Evolutionary conservation across 208 protist species (phyloP), one percentile per base, ranked within the genome.

Genomic region (Hexamita inflata): DNA sequence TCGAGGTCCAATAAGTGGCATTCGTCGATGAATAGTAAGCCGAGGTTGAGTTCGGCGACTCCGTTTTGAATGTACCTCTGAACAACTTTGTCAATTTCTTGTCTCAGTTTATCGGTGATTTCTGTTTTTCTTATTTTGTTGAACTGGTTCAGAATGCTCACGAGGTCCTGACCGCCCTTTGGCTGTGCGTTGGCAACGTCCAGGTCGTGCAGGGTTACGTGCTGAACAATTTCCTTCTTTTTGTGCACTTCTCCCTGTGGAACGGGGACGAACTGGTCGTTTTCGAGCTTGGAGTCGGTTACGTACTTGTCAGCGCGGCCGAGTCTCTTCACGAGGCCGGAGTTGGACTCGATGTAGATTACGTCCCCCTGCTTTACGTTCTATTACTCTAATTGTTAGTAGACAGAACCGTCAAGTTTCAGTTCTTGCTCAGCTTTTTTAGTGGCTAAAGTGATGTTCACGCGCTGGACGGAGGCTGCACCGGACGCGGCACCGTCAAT

Each of bases 1-100:
- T 99, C 97, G 76, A 99, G 94, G 83, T 99, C 96, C 1, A 99
- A 89, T 94, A 99, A 99, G 85, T 99, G 97, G 49, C 98, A 93
- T 85, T 99, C 97, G 82, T 99, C 97, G 76, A 99, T 94, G 81
- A 99, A 99, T 57, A 99, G 90, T 1, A 99, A 95, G 61, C 97
- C 97, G 29, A 96, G 96, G 58, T 99, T 94, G 19, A 99, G 89
- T 83, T 99, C 96, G 26, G 96, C 96, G 24, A 98, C 89, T 34
- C 96, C 96, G 74, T 98, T 92, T 77, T 98, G 93, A 85, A 99
- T 98, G 86, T 99, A 99, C 82, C 95, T 94, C 83, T 98, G 97
- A 28, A 99, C 96, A 34, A 90, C 81, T 85, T 99, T 99, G 85
- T 99, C 98, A 78, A 99, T 97, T 82, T 99, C 96, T 64, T 85